phyloP scores from a whole-genome alignment of 1,284 basidiomycete species.

The Cystobasidium pallidum region DNA sequence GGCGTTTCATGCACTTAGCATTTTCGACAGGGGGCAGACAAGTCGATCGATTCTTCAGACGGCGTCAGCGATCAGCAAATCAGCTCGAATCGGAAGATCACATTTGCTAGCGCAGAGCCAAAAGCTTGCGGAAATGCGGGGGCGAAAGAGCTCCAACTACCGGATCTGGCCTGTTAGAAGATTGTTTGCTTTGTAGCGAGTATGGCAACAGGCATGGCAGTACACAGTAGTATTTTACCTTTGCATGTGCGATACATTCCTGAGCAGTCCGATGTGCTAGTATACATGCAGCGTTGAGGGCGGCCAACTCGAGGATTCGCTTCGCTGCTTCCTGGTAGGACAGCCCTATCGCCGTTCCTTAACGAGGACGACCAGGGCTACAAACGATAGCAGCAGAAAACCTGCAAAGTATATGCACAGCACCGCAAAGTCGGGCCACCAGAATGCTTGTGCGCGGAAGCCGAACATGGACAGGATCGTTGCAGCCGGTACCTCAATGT shows the following conservation, averaged over 20 bases:
- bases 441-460: constrained; percentile 81
- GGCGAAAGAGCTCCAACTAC: too few relatives aligned
- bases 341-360: constrained; percentile 69
- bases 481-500: constrained; percentile 90
- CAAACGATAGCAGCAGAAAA: constrained; percentile 74
- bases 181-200: too few relatives aligned
- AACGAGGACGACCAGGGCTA: constrained; percentile 82
- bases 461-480: constrained; percentile 88
- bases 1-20: constrained; percentile 2
- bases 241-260: constrained; percentile 3
- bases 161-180: too few relatives aligned
- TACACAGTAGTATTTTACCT: background rate
- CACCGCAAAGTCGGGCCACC: constrained; percentile 88
- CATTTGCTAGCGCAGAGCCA: constrained; percentile 12
- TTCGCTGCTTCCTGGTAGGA: background rate
- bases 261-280: background rate
- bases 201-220: too few relatives aligned
- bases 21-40: constrained; percentile 2
- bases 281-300: background rate
- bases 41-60: constrained; percentile 2
- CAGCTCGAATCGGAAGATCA: constrained; percentile 16
- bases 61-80: background rate
- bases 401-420: constrained; percentile 79
- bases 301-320: background rate
- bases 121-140: background rate